Evolutionary conservation across 2,329 filamentous ascomycete species (phyloP).

Genomic region (Sarocladium kiliense): DNA sequence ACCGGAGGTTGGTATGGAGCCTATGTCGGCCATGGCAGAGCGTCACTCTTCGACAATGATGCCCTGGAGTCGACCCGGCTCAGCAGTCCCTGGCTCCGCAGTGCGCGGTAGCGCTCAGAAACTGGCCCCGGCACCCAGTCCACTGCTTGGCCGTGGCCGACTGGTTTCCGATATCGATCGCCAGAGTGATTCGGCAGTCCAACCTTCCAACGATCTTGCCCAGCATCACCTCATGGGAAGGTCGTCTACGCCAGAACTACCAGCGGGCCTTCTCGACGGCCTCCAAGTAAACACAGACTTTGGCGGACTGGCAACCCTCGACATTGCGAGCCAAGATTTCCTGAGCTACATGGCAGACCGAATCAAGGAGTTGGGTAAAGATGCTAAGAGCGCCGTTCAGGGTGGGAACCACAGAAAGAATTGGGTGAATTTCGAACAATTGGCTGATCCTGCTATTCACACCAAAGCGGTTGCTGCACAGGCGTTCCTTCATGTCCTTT

Average conservation of each 20-base stretch:
- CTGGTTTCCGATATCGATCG: constrained; percentile 36
- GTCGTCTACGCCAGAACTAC: constrained; percentile 26
- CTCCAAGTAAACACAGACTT: constrained; percentile 13
- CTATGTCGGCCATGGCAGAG: constrained; percentile 60
- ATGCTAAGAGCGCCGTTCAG: too few relatives aligned
- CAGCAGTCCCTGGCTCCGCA: constrained; percentile 41
- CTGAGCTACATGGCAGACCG: constrained; percentile 35
- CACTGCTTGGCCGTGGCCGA: constrained; percentile 31
- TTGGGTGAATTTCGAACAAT: constrained; percentile 61
- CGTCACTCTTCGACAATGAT: constrained; percentile 49
- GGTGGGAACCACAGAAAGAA: too few relatives aligned
- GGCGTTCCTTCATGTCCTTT: constrained; percentile 69
- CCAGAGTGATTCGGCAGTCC: constrained; percentile 37
- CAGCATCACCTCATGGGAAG: constrained; percentile 18
- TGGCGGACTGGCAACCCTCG: constrained; percentile 28
- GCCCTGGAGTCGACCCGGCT: constrained; percentile 47
- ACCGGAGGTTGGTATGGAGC: constrained; percentile 67
- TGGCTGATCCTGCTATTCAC: constrained; percentile 54
- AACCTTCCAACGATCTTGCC: constrained; percentile 27
- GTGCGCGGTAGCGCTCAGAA: constrained; percentile 36
- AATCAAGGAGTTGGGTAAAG: constrained; percentile 26
- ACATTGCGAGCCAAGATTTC: constrained; percentile 41
- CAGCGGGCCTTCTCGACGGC: constrained; percentile 20
- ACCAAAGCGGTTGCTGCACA: constrained; percentile 64
- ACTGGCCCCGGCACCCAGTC: constrained; percentile 25